Evolutionary conservation across 164 flowering plant species (phyloP).

Genomic region (Sextonia rubra): DNA sequence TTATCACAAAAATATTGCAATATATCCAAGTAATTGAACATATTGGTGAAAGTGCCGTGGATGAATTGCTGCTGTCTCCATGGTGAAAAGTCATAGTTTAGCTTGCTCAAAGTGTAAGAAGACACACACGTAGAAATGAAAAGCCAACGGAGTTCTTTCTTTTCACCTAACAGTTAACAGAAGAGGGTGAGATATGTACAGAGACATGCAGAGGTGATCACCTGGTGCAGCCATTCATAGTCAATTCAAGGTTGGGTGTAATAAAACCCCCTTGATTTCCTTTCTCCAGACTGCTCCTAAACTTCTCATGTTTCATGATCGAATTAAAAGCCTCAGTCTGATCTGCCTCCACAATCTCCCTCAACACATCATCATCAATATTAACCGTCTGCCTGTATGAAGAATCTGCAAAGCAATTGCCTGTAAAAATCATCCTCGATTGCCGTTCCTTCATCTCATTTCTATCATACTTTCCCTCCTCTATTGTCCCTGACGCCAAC

Average conservation of each 20-base stretch:
- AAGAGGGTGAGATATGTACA: too few species aligned
- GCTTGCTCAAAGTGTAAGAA: too few species aligned
- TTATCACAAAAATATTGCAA: too few species aligned
- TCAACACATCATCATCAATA: conserved; percentile 75
- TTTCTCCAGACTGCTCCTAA: conserved; percentile 28
- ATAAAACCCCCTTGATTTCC: not conserved
- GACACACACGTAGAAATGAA: too few species aligned
- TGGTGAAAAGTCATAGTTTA: too few species aligned
- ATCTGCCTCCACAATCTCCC: conserved; percentile 80
- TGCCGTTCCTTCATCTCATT: conserved; percentile 91
- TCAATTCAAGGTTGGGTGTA: not conserved
- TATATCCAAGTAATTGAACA: too few species aligned
- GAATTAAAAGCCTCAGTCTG: conserved; percentile 48
- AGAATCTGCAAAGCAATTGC: conserved; percentile 68
- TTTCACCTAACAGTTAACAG: too few species aligned
- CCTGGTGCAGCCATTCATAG: too few species aligned
- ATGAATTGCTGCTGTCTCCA: too few species aligned
- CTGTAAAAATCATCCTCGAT: conserved; percentile 80
- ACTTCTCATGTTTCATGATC: conserved; percentile 83
- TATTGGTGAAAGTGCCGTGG: too few species aligned
- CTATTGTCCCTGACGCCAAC: conserved; percentile 61
- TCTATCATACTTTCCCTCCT: conserved; percentile 70
- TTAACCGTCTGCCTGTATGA: conserved; percentile 67
- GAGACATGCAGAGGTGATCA: too few species aligned
- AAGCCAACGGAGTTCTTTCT: too few species aligned